Evolutionary conservation across 768 basidiomycete genomes (phyloP).

Genomic region (Tricholomella constricta): DNA sequence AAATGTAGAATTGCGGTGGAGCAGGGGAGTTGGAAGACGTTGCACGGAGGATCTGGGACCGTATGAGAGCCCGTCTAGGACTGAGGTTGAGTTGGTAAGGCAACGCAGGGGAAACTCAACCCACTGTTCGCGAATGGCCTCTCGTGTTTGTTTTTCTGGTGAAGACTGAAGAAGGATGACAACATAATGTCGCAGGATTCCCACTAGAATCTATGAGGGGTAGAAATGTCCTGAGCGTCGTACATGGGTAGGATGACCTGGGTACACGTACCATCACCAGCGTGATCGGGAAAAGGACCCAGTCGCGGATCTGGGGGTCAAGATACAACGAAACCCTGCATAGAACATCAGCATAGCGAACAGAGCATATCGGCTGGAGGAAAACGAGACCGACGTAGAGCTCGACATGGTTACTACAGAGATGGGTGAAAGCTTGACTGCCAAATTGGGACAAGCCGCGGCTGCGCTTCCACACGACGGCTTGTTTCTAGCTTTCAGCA

Average conservation of each 20-base stretch:
- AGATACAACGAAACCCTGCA: conserved; percentile 66
- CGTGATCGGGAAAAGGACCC: conserved; percentile 95
- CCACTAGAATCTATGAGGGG: conserved; percentile 76
- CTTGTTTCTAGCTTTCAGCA: not conserved
- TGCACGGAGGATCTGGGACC: conserved; percentile 82
- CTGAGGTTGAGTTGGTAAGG: conserved; percentile 6
- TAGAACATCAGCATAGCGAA: not conserved
- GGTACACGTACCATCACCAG: conserved; percentile 81
- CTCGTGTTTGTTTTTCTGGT: conserved; percentile 78
- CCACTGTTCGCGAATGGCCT: conserved; percentile 91
- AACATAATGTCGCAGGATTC: conserved; percentile 91
- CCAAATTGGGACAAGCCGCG: conserved; percentile 11
- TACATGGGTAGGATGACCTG: not conserved
- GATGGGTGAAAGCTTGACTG: conserved; percentile 5
- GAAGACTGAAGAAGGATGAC: conserved; percentile 80
- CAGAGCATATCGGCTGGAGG: not conserved
- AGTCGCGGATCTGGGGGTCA: conserved; percentile 94
- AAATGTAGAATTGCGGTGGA: conserved; percentile 68
- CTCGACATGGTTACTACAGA: conserved; percentile 39
- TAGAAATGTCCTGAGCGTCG: conserved; percentile 2
- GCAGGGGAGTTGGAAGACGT: conserved; percentile 82
- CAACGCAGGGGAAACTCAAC: conserved; percentile 30
- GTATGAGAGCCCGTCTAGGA: conserved; percentile 70
- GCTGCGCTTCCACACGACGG: not conserved
- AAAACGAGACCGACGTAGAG: conserved; percentile 41